Evolutionary conservation across 768 basidiomycete species (phyloP), one percentile per base, ranked within the genome.

Genomic region (Lentinula raphanica): DNA sequence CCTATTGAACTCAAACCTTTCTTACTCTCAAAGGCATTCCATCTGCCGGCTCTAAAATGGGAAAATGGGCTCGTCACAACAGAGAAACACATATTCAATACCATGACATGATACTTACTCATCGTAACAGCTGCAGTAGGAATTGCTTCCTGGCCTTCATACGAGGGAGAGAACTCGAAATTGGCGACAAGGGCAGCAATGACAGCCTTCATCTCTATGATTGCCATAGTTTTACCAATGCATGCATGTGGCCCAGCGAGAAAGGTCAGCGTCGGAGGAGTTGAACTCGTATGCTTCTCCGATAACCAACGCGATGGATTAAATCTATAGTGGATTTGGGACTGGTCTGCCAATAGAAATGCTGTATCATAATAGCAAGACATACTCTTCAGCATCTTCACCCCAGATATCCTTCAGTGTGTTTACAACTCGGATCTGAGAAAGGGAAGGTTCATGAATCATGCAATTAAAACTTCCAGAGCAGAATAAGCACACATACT

Each of bases 321-420:
- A 27, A 53, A 53, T 36, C 50, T 53, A 23, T 15, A n/a, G n/a
- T n/a, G n/a, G n/a, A n/a, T n/a, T n/a, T n/a, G n/a, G n/a, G n/a
- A n/a, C n/a, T n/a, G n/a, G n/a, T n/a, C n/a, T n/a, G n/a, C n/a
- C n/a, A n/a, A n/a, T n/a, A n/a, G n/a, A n/a, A n/a, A n/a, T n/a
- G n/a, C n/a, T n/a, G n/a, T n/a, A n/a, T n/a, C n/a, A n/a, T n/a
- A 23, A n/a, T n/a, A n/a, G n/a, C n/a, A 15, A 19, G 17, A 29
- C 28, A 13, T 48, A 78, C 76, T 77, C 75, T 62, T 79, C 77
- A 2, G 79, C 79, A 58, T 83, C 78, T 48, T 74, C 72, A 13
- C 80, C 80, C 80, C 79, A 83, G 11, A 79, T 60, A 12, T 68
- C 72, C 54, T 75, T 76, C 72, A 75, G 79, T 1, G 78, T 80